A percentile compares a stretch with the other conserved stretches of the same genome.
Evolutionary conservation across 768 basidiomycete genomes (phyloP).

Genomic region (Lanmaoa rubissima): DNA sequence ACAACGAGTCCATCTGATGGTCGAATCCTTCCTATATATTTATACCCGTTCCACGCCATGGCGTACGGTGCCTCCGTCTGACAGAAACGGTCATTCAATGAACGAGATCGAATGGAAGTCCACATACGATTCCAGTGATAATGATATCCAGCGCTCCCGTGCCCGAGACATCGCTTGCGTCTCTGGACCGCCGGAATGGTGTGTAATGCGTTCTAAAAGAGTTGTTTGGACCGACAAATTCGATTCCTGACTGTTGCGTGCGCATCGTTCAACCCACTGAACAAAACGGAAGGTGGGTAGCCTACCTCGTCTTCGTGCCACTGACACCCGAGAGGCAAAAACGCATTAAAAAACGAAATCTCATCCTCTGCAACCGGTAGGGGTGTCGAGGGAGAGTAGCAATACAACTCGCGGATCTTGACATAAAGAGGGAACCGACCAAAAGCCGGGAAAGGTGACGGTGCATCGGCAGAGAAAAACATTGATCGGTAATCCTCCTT

Average conservation of each 20-base stretch:
- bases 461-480: slow-evolving; percentile 33
- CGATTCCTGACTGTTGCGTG: slow-evolving; percentile 26
- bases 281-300: not conserved
- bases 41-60: slow-evolving; percentile 56
- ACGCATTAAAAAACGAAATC: slow-evolving; percentile 42
- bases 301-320: slow-evolving; percentile 35
- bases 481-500: slow-evolving; percentile 39
- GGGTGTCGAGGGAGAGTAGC: slow-evolving; percentile 32
- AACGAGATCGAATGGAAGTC: not conserved
- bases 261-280: not conserved
- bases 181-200: slow-evolving; percentile 23
- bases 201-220: slow-evolving; percentile 41
- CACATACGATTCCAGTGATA: slow-evolving; percentile 50
- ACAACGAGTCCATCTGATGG: too few species aligned
- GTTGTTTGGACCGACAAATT: slow-evolving; percentile 32
- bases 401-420: slow-evolving; percentile 48
- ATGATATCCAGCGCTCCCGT: slow-evolving; percentile 44
- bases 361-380: slow-evolving; percentile 36
- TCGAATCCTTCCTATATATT: slow-evolving; percentile 56
- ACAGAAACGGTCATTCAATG: not conserved
- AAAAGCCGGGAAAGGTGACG: slow-evolving; percentile 35
- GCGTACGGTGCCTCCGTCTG: slow-evolving; percentile 49
- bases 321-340: slow-evolving; percentile 42
- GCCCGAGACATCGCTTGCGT: slow-evolving; percentile 12
- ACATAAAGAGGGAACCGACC: slow-evolving; percentile 48